Evolutionary conservation across 2,329 filamentous ascomycete genomes (phyloP).

Genomic region (Verticillium dahliae): DNA sequence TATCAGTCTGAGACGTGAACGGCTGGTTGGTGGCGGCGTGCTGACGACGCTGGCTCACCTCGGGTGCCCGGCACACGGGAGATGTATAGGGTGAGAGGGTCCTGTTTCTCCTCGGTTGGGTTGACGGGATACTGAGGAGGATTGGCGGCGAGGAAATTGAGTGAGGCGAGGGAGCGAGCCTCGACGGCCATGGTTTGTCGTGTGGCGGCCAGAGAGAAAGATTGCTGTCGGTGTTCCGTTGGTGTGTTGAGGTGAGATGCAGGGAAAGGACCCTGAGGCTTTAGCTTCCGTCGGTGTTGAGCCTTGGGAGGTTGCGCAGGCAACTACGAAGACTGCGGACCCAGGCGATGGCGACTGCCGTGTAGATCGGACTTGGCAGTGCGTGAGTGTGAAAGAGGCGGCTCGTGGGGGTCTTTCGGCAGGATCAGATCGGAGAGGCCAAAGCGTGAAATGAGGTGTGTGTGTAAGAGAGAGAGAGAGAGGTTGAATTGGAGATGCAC

Average conservation of each 20-base stretch:
- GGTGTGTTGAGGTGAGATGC: not conserved
- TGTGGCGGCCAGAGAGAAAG: not conserved
- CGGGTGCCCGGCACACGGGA: conserved; percentile 85
- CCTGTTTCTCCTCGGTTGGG: conserved; percentile 60
- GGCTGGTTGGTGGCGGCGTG: conserved; percentile 3
- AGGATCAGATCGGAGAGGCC: too few relatives aligned
- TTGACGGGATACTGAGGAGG: conserved; percentile 81
- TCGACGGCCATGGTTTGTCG: conserved; percentile 48
- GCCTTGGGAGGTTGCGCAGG: not conserved
- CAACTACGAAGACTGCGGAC: not conserved
- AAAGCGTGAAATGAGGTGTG: too few relatives aligned
- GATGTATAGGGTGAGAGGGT: conserved; percentile 81
- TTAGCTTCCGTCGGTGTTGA: not conserved
- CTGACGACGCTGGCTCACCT: conserved; percentile 45
- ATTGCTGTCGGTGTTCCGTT: not conserved
- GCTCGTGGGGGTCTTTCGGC: too few relatives aligned
- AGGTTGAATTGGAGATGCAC: too few relatives aligned
- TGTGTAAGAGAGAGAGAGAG: too few relatives aligned
- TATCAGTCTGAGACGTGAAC: conserved; percentile 7
- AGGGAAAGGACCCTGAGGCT: not conserved
- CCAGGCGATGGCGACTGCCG: not conserved
- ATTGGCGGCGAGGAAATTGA: conserved; percentile 77
- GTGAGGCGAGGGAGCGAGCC: conserved; percentile 73
- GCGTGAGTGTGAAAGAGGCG: not conserved
- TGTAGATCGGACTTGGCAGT: not conserved